Percentiles rank a stretch among this genome's conserved stretches.
Conservation (phyloP, 2,329 filamentous ascomycete genomes). For the Ciborinia camelliae region DNA sequence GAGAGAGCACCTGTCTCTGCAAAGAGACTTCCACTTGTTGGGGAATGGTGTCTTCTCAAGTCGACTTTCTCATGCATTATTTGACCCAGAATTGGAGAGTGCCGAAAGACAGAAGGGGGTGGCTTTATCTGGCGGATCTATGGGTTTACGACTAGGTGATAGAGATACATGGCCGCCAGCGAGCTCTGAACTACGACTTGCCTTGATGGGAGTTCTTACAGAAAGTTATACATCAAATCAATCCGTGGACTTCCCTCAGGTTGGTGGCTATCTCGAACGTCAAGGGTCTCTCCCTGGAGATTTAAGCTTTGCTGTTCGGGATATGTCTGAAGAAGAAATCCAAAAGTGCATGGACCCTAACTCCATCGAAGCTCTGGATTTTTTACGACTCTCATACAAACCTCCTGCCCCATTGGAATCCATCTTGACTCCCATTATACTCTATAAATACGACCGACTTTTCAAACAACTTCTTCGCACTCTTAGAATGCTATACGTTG, state of each 20-base stretch:
- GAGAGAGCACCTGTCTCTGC: constrained; percentile 67
- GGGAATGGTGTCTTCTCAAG: constrained; percentile 82
- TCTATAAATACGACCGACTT: constrained; percentile 80
- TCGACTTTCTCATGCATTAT: constrained; percentile 76
- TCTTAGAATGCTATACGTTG: constrained; percentile 73
- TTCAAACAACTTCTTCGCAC: constrained; percentile 78
- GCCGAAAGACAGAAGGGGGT: constrained; percentile 70
- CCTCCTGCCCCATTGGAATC: constrained; percentile 67
- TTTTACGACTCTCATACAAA: constrained; percentile 82
- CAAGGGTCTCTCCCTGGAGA: constrained; percentile 57
- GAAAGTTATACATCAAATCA: constrained; percentile 60
- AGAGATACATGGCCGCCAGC: constrained; percentile 88
- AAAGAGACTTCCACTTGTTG: constrained; percentile 77
- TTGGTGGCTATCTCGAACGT: constrained; percentile 34
- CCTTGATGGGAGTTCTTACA: constrained; percentile 77
- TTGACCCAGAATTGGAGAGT: constrained; percentile 76
- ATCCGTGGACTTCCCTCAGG: constrained; percentile 31
- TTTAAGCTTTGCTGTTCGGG: constrained; percentile 79
- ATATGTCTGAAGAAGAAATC: constrained; percentile 74
- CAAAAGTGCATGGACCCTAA: constrained; percentile 78
- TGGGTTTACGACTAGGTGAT: constrained; percentile 79
- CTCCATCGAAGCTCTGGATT: constrained; percentile 86
- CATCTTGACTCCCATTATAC: constrained; percentile 66
- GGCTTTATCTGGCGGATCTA: constrained; percentile 64
- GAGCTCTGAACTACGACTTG: constrained; percentile 86